Conservation (phyloP, 2,329 filamentous ascomycete genomes). For the Nigrospora oryzae region DNA sequence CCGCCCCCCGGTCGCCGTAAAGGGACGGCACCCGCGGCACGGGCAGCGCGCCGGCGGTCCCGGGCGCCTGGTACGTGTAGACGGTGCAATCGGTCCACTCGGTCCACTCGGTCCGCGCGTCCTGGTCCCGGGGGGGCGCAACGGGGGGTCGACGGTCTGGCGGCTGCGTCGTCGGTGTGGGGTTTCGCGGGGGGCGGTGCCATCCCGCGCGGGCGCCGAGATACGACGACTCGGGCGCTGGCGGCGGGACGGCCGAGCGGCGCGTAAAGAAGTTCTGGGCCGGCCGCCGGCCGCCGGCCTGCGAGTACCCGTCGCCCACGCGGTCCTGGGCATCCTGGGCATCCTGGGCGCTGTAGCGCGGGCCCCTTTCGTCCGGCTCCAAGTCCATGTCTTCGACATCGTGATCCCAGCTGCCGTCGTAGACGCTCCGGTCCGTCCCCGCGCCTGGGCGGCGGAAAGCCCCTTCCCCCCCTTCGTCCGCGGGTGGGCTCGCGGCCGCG, state of each 20-base stretch:
- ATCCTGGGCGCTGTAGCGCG: background rate
- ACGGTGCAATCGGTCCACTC: conserved; percentile 1
- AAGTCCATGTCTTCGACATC: background rate
- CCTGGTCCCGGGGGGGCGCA: too few species aligned
- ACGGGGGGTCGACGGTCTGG: too few species aligned
- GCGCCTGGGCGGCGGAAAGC: too few species aligned
- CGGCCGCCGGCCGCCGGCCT: background rate
- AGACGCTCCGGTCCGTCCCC: background rate
- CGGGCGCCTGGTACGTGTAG: background rate
- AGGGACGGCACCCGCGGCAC: background rate
- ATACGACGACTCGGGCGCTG: too few species aligned
- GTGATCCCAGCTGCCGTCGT: background rate
- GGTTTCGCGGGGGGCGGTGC: too few species aligned
- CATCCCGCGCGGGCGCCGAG: too few species aligned
- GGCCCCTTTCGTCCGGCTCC: background rate
- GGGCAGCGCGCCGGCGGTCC: background rate
- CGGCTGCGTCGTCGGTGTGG: too few species aligned
- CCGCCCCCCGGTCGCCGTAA: background rate
- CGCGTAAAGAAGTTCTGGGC: background rate
- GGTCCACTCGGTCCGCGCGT: background rate
- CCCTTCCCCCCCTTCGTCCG: too few species aligned
- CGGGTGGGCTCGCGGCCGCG: too few species aligned
- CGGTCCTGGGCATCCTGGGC: background rate
- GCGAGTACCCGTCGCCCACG: background rate
- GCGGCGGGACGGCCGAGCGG: background rate